phyloP scores from a whole-genome alignment of 192 early-diverging fungal genomes.

The Podochytrium sp. region DNA sequence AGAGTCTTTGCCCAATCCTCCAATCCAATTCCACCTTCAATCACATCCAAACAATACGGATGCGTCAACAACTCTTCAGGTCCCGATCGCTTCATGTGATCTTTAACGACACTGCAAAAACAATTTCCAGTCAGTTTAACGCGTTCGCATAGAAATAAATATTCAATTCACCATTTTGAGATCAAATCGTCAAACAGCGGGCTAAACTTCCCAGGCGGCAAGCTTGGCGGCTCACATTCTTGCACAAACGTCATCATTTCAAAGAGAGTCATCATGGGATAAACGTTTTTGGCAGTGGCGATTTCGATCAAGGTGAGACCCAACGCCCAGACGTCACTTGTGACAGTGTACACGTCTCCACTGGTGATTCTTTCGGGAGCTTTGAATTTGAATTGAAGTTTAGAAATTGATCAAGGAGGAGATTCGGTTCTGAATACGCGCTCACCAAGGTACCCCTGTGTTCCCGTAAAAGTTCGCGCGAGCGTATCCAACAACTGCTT shows the following conservation, averaged over 20 bases:
- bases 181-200: slow-evolving; percentile 79
- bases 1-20: slow-evolving; percentile 18
- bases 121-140: neutral
- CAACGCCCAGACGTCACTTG: slow-evolving; percentile 96
- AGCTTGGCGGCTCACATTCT: slow-evolving; percentile 80
- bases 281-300: slow-evolving; percentile 90
- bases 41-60: slow-evolving; percentile 30
- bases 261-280: slow-evolving; percentile 75
- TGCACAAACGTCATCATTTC: slow-evolving; percentile 94
- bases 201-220: slow-evolving; percentile 69
- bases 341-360: slow-evolving; percentile 72
- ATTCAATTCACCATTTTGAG: slow-evolving; percentile 44
- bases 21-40: slow-evolving; percentile 21
- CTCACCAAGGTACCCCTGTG: slow-evolving; percentile 95
- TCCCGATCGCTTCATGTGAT: neutral
- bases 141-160: neutral
- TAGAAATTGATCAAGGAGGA: neutral
- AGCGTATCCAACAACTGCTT: slow-evolving; percentile 84
- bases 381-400: neutral
- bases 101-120: slow-evolving; percentile 17
- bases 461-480: slow-evolving; percentile 97
- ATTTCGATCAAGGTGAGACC: slow-evolving; percentile 90
- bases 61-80: slow-evolving; percentile 21
- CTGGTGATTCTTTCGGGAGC: slow-evolving; percentile 94
- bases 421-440: too few relatives aligned